These are phyloP conservation scores for Colletotrichum tamarilloi DNA, from an alignment of 2,329 filamentous ascomycete species.

Conservation along the genomic window DNA sequence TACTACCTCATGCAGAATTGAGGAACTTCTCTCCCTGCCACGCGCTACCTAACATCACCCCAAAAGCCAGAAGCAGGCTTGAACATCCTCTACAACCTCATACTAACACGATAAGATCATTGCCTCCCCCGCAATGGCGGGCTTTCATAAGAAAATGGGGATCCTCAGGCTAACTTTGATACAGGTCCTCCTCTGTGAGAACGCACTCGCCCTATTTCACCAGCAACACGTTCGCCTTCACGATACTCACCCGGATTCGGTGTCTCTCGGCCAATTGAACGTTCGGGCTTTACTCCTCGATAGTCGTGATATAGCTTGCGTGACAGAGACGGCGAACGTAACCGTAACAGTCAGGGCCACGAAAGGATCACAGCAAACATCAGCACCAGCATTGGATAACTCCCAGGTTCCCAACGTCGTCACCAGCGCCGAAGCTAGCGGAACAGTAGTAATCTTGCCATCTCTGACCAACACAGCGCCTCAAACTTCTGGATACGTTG, in stretches of 20 bases:
- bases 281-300: constrained; percentile 27
- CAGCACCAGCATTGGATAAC: not conserved
- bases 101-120: constrained; percentile 15
- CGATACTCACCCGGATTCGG: constrained; percentile 23
- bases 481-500: constrained; percentile 45
- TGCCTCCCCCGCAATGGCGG: constrained; percentile 26
- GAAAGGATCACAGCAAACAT: constrained; percentile 19
- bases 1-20: not conserved
- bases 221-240: constrained; percentile 34
- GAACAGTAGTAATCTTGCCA: constrained; percentile 43
- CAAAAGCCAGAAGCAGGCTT: not conserved
- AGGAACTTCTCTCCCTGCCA: not conserved
- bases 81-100: not conserved
- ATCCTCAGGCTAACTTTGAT: constrained; percentile 32
- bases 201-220: constrained; percentile 24
- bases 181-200: constrained; percentile 31
- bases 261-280: constrained; percentile 20
- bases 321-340: constrained; percentile 28
- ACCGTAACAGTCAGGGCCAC: constrained; percentile 28
- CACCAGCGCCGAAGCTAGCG: constrained; percentile 41
- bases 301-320: constrained; percentile 21
- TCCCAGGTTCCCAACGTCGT: constrained; percentile 41
- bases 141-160: constrained; percentile 12
- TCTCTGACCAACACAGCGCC: constrained; percentile 42
- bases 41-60: not conserved